Conservation (phyloP, 768 basidiomycete species). For the Punctularia strigosozonata region DNA sequence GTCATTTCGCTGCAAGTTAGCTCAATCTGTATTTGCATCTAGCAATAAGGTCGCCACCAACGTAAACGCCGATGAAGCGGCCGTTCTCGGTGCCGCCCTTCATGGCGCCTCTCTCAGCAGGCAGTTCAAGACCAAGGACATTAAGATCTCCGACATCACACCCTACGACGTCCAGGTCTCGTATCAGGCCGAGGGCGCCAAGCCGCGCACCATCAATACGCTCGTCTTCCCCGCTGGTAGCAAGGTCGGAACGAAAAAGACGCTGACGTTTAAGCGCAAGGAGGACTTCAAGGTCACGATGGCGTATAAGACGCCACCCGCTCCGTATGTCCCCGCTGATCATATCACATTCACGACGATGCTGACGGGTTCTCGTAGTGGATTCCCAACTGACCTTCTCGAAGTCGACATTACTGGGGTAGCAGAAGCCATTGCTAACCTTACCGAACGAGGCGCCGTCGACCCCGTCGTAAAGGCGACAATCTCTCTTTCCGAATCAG, state of each 20-base stretch:
- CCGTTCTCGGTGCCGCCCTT: slow-evolving; percentile 88
- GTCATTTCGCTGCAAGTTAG: slow-evolving; percentile 1
- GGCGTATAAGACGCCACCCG: slow-evolving; percentile 55
- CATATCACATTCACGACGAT: neutral
- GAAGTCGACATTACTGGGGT: slow-evolving; percentile 67
- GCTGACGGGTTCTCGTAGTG: slow-evolving; percentile 25
- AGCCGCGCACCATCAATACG: slow-evolving; percentile 62
- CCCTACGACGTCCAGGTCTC: slow-evolving; percentile 70
- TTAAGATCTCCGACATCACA: slow-evolving; percentile 68
- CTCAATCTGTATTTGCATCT: neutral
- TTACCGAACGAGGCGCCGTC: slow-evolving; percentile 69
- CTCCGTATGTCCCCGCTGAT: slow-evolving; percentile 35
- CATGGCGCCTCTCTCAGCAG: slow-evolving; percentile 82
- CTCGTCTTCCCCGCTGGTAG: slow-evolving; percentile 69
- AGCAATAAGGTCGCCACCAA: slow-evolving; percentile 85
- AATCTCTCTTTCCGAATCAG: slow-evolving; percentile 73
- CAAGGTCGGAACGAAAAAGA: slow-evolving; percentile 74
- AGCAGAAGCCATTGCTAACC: slow-evolving; percentile 63
- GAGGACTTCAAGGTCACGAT: slow-evolving; percentile 75
- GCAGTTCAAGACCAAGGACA: slow-evolving; percentile 92
- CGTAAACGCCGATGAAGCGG: slow-evolving; percentile 94
- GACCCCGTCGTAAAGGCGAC: slow-evolving; percentile 86
- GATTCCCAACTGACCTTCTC: slow-evolving; percentile 62
- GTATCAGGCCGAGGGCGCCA: slow-evolving; percentile 51
- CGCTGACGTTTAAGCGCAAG: slow-evolving; percentile 73